Base-by-base conservation (phyloP, 768 basidiomycete genomes). In the Epithele typhae region DNA sequence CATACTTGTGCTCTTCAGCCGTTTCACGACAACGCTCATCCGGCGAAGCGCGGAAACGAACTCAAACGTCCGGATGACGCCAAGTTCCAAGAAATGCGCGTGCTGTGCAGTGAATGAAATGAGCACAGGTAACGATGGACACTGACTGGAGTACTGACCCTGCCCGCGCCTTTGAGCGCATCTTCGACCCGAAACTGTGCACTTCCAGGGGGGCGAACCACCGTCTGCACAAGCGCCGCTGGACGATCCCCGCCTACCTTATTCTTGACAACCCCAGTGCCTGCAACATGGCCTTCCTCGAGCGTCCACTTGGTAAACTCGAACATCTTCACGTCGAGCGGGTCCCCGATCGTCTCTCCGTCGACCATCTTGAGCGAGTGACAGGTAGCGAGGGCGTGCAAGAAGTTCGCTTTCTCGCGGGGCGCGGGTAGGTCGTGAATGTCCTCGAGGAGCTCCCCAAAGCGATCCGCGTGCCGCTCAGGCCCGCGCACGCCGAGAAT, bases 11-110 rank as follows among this genome's bases (percentile, higher is more conserved):
- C 94, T 94, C 64, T 87, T 96, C 43, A 99, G 76, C 42, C 92
- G 77, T 65, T 97, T 99, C 58, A 97, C 95, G 43, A 99, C 81
- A 22, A 99, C 96, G 53, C 94, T 96, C 95, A 99, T 99, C 42
- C 96, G 73, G 22, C 96, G 79, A 18, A 98, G 74, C 4, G 87
- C 74, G 7, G 95, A 96, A 2, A 95, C 90, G 61, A 99, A 99
- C 60, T 99, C 96, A 58, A 95, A 99, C 3, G 87, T 90, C 34
- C 94, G 77, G 37, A 99, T 92, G 17, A 98, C 95, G 33, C 96
- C 96, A 43, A 99, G 69, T 67, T 99, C 96, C 21, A 99, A 71
- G 70, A 99, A 99, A 66, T 98, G 88, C 0, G 96, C 92, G 57
- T 92, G 91, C 93, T 98, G 25, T n/a, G 37, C 18, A 18, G 22